Conservation (phyloP, 2,329 filamentous ascomycete genomes). For the Zasmidium angulare region DNA sequence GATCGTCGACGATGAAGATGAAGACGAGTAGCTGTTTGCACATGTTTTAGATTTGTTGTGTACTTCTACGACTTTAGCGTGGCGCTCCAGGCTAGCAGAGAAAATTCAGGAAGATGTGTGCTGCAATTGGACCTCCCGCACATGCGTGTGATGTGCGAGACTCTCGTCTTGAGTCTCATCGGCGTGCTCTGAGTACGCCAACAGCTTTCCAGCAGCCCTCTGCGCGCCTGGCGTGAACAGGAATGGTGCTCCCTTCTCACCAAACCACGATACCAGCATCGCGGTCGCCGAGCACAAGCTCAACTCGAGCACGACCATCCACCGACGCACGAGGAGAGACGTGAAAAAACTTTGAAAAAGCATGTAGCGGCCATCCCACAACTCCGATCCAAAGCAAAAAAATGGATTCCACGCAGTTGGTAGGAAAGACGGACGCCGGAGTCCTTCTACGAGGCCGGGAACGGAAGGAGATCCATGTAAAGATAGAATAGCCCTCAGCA, state of each 20-base stretch:
- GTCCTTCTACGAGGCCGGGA: slow-evolving; percentile 30
- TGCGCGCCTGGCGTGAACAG: no score
- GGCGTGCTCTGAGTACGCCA: no score
- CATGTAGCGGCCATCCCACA: slow-evolving; percentile 28
- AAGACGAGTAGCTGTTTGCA: slow-evolving; percentile 32
- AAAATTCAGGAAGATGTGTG: no score
- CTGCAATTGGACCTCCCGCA: no score
- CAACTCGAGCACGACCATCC: not conserved
- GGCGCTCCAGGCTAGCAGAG: not conserved
- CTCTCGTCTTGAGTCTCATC: no score
- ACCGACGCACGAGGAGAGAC: not conserved
- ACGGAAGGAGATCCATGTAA: slow-evolving; percentile 26
- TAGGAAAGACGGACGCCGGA: slow-evolving; percentile 26
- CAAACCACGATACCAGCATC: not conserved
- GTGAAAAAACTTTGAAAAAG: not conserved
- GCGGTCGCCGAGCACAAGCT: not conserved
- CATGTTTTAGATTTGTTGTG: not conserved
- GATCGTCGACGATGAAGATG: slow-evolving; percentile 49
- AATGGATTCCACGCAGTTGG: slow-evolving; percentile 22
- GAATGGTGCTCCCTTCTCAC: no score
- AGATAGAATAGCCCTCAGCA: slow-evolving; percentile 27
- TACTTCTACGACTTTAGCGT: not conserved
- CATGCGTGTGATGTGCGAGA: no score
- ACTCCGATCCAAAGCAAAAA: slow-evolving; percentile 22
- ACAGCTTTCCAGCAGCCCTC: no score